Evolutionary conservation across 345 rosid species (phyloP).

Genomic region (Salix caprea): DNA sequence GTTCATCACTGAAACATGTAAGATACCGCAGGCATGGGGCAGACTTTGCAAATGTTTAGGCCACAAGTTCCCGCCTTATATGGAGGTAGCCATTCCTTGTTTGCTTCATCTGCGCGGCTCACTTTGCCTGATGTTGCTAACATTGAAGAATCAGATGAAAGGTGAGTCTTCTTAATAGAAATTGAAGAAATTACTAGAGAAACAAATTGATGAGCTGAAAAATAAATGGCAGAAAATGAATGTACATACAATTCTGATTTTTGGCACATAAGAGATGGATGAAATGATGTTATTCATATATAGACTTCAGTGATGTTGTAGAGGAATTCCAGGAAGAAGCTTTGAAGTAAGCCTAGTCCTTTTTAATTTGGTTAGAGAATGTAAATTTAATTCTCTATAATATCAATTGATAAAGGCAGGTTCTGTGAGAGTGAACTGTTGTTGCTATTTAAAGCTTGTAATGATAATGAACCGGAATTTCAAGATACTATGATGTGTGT

Average conservation of each 20-base stretch:
- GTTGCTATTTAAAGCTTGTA: background rate
- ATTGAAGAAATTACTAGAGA: background rate
- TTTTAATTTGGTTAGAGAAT: background rate
- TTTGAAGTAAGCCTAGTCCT: background rate
- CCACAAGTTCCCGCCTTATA: background rate
- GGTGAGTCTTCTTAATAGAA: background rate
- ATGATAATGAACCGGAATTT: slow-evolving; percentile 1
- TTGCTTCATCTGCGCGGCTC: slow-evolving; percentile 8
- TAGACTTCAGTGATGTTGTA: background rate
- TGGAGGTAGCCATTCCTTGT: slow-evolving; percentile 6
- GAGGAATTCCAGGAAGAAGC: background rate
- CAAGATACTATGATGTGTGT: background rate
- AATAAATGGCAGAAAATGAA: background rate
- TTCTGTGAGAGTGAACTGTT: background rate
- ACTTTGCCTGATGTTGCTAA: background rate
- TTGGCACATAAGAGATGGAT: background rate
- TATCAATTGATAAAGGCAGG: background rate
- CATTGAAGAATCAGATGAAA: background rate
- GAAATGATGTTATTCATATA: too few species aligned
- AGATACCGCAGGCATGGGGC: slow-evolving; percentile 16
- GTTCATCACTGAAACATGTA: background rate
- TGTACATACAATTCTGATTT: background rate
- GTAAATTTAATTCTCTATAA: background rate
- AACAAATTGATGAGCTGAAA: background rate
- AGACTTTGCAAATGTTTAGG: slow-evolving; percentile 15